Evolutionary conservation across 2,329 filamentous ascomycete genomes (phyloP).

Genomic region (Venturia aucupariae): DNA sequence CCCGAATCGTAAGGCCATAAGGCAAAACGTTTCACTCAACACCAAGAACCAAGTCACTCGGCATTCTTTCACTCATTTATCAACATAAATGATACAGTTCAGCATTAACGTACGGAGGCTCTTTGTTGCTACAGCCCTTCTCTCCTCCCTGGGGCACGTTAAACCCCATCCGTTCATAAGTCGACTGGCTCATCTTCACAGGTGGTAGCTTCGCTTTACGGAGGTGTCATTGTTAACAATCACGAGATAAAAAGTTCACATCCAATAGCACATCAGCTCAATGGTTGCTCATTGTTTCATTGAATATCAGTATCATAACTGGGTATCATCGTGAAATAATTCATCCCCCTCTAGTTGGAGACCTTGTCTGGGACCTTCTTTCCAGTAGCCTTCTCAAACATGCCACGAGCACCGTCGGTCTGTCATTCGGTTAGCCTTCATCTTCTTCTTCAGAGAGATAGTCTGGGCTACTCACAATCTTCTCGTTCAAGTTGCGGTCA

Average conservation of each 20-base stretch:
- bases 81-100: too few species aligned
- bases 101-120: too few species aligned
- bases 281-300: background rate
- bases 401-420: slow-evolving; percentile 14
- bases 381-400: slow-evolving; percentile 15
- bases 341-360: slow-evolving; percentile 13
- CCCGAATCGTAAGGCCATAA: too few species aligned
- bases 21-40: too few species aligned
- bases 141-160: too few species aligned
- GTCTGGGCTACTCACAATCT: slow-evolving; percentile 8
- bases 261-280: background rate
- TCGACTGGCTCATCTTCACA: background rate
- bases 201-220: too few species aligned
- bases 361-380: slow-evolving; percentile 16
- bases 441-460: background rate
- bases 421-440: background rate
- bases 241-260: background rate
- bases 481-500: slow-evolving; percentile 12
- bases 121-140: too few species aligned
- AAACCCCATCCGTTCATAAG: too few species aligned
- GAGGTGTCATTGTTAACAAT: too few species aligned
- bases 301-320: background rate
- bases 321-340: background rate
- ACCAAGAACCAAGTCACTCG: too few species aligned
- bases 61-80: too few species aligned